Base-by-base conservation (phyloP, 306 rosid genomes). In the Cicer pinnatifidum region DNA sequence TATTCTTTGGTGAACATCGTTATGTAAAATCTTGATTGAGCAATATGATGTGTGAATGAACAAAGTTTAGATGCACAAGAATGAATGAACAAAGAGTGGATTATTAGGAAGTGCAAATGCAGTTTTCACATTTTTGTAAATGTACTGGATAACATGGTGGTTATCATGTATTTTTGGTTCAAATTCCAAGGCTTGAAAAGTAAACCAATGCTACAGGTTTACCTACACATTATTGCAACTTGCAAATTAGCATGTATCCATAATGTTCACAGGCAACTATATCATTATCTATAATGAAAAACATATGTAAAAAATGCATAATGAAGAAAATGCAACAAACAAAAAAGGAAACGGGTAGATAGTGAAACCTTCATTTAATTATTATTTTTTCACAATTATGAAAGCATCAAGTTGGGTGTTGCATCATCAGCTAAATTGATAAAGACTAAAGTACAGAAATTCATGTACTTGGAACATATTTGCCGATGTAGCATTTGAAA, bases 71-170 rank as follows among this genome's bases (percentile, higher is more conserved):
- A 75, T 66, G 86, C 80, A 82, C 63, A 68, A 74, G 84, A 82
- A 69, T 51, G 78, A 87, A 84, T 85, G 82, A 88, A 79, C 81
- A 66, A 75, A 76, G 86, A 80, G 72, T 84, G 86, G 84, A 16
- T 81, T 63, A 65, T 56, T 89, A 82, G 83, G 78, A 78, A 86
- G 88, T 74, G 80, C 63, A 78, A 69, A 72, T 81, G 87, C 80
- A 69, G 76, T 72, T 80, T 87, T 80, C 61, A 77, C 82, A 76
- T 80, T 83, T 82, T 82, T 89, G 87, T 75, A 83, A 83, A 82
- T 80, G 89, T 80, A 76, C 73, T 81, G 67, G 64, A 76, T 44
- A 54, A 61, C 39, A 35, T 83, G 74, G 56, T 84, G 72, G 41
- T 69, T 57, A 65, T 58, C 35, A 9, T 73, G 59, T 85, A 71